Evolutionary conservation across 441 rosid genomes (phyloP).

Genomic region (Populus hybrid): DNA sequence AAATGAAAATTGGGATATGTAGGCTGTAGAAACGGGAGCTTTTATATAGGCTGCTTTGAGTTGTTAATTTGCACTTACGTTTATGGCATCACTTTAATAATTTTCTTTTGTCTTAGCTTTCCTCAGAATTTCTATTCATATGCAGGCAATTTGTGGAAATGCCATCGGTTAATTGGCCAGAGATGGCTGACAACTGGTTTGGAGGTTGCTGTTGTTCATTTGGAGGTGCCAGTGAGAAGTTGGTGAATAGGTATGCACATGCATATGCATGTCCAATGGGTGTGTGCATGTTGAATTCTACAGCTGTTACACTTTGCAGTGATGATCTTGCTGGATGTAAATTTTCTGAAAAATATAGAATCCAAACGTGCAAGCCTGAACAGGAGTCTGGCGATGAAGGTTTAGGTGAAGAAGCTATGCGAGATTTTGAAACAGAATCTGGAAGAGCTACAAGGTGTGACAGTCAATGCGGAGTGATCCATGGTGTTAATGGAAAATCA

Average conservation of each 20-base stretch:
- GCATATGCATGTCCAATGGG: constrained; percentile 55
- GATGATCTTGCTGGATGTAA: constrained; percentile 57
- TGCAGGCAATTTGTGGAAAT: constrained; percentile 63
- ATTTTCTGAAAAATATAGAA: constrained; percentile 26
- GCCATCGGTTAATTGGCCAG: constrained; percentile 86
- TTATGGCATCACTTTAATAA: not conserved
- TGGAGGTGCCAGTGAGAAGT: constrained; percentile 82
- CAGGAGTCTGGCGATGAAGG: constrained; percentile 22
- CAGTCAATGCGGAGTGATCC: constrained; percentile 12
- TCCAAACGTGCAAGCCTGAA: constrained; percentile 16
- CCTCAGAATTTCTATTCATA: constrained; percentile 14
- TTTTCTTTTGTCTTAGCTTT: not conserved
- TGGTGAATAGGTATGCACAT: constrained; percentile 66
- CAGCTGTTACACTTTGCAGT: constrained; percentile 60
- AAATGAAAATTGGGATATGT: not conserved
- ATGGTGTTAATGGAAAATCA: constrained; percentile 20
- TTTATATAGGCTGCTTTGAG: not conserved
- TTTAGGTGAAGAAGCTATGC: constrained; percentile 17
- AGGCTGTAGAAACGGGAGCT: not conserved
- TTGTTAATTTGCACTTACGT: not conserved
- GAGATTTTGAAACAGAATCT: constrained; percentile 14
- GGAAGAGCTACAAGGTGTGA: constrained; percentile 16
- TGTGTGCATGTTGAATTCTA: constrained; percentile 51
- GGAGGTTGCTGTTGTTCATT: constrained; percentile 90
- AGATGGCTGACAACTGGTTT: constrained; percentile 95